These are phyloP conservation scores for Fusarium papillatum DNA, from an alignment of 2,329 filamentous ascomycete species.

Conservation along the genomic window DNA sequence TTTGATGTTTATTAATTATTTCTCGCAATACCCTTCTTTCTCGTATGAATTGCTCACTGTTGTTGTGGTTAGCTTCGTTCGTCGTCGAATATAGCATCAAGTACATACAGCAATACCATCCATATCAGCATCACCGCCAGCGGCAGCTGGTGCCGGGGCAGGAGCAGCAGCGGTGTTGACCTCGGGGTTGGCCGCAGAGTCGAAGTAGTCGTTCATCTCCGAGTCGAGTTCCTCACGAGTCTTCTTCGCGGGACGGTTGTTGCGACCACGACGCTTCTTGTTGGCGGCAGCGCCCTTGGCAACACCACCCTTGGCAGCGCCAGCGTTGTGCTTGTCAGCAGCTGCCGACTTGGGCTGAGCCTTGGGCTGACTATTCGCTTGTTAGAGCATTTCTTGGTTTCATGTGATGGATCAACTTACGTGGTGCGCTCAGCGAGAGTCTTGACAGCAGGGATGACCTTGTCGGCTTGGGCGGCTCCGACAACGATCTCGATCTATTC, in stretches of 20 bases:
- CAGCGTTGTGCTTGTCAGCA: slow-evolving; percentile 74
- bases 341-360: slow-evolving; percentile 85
- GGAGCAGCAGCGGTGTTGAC: slow-evolving; percentile 62
- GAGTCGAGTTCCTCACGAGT: slow-evolving; percentile 95
- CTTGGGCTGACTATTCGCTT: slow-evolving; percentile 47
- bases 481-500: slow-evolving; percentile 90
- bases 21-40: slow-evolving; percentile 4
- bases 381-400: slow-evolving; percentile 23
- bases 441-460: slow-evolving; percentile 75
- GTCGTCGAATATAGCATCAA: no score
- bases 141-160: slow-evolving; percentile 59
- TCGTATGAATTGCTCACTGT: slow-evolving; percentile 26
- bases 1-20: slow-evolving; percentile 40
- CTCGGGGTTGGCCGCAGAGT: slow-evolving; percentile 59
- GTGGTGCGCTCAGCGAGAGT: slow-evolving; percentile 87
- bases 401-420: slow-evolving; percentile 55
- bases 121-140: slow-evolving; percentile 72
- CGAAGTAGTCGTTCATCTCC: slow-evolving; percentile 98
- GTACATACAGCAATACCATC: slow-evolving; percentile 69
- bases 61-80: slow-evolving; percentile 21
- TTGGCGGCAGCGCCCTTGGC: slow-evolving; percentile 60
- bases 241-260: slow-evolving; percentile 82
- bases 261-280: slow-evolving; percentile 68
- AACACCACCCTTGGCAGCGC: slow-evolving; percentile 56
- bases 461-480: slow-evolving; percentile 79